Conservation (phyloP, 176 grass and related monocot genomes). For the Juncus inflexus region DNA sequence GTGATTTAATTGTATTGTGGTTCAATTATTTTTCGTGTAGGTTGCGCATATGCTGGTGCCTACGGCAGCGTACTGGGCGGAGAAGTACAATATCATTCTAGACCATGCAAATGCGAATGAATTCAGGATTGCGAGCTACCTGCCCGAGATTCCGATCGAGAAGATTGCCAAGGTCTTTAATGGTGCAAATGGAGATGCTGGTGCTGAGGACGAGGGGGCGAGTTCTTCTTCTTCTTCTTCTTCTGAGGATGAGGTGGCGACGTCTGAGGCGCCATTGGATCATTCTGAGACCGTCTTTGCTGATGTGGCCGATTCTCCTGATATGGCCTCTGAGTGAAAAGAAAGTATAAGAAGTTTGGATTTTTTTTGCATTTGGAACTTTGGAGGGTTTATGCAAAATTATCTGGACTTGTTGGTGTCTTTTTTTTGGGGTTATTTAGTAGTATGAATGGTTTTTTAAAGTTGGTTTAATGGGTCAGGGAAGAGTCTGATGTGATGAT, state of each 20-base stretch:
- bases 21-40: neutral
- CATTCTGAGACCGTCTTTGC: constrained; percentile 2
- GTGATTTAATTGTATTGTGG: too few species aligned
- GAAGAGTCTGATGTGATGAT: too few species aligned
- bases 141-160: constrained; percentile 53
- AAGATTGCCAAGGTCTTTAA: constrained; percentile 77
- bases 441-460: too few species aligned
- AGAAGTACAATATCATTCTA: constrained; percentile 77
- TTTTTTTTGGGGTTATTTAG: too few species aligned
- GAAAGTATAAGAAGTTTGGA: neutral
- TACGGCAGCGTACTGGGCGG: constrained; percentile 48
- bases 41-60: constrained; percentile 56
- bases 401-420: neutral
- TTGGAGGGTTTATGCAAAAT: constrained; percentile 3
- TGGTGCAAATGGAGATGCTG: neutral
- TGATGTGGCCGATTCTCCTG: neutral
- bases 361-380: neutral
- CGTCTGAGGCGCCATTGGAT: neutral
- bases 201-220: neutral
- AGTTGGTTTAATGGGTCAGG: too few species aligned
- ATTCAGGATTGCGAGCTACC: constrained; percentile 31
- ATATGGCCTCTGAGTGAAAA: neutral
- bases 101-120: constrained; percentile 5
- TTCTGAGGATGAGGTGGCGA: neutral
- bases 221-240: too few species aligned